A percentile compares a stretch with the other conserved stretches of the same genome.
Conservation (phyloP, 1,139 yeast species). For the Keqinozyma sinolaborantium region DNA sequence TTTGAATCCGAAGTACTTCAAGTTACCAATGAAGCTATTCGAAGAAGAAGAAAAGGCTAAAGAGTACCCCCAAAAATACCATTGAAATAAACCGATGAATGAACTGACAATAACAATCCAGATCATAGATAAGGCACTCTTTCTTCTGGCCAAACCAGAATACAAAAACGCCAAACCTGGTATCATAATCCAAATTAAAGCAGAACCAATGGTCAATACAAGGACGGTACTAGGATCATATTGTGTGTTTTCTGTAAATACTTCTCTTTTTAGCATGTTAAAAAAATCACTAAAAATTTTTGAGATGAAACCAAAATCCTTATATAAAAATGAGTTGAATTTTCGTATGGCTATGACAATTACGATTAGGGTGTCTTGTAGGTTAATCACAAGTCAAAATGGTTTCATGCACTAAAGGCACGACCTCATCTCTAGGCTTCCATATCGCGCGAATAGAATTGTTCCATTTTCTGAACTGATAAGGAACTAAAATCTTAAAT, state of each 20-base stretch:
- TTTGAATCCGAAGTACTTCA: conserved; percentile 77
- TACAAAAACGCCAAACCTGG: conserved; percentile 93
- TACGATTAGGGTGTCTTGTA: too few species aligned
- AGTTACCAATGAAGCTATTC: conserved; percentile 83
- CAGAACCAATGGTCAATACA: conserved; percentile 53
- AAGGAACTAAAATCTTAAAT: too few species aligned
- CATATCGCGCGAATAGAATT: not conserved
- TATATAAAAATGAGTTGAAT: too few species aligned
- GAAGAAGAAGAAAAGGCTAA: conserved; percentile 77
- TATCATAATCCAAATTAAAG: conserved; percentile 86
- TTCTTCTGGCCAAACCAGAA: conserved; percentile 89
- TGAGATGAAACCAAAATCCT: too few species aligned
- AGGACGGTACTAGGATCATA: conserved; percentile 44
- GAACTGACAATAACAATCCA: conserved; percentile 79
- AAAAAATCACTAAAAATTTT: too few species aligned
- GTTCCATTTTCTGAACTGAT: not conserved
- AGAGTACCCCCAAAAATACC: conserved; percentile 99
- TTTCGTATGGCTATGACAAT: too few species aligned
- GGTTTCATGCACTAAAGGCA: too few species aligned
- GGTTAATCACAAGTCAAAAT: too few species aligned
- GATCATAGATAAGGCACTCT: conserved; percentile 84
- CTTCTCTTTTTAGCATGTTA: conserved; percentile 18
- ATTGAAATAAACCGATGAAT: conserved; percentile 78
- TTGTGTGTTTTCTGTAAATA: conserved; percentile 35
- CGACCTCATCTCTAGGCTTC: not conserved